A percentile compares a stretch with the other conserved stretches of the same genome.
Conservation (phyloP, 371 early-diverging fungal genomes). For the Mucor velutinosus region DNA sequence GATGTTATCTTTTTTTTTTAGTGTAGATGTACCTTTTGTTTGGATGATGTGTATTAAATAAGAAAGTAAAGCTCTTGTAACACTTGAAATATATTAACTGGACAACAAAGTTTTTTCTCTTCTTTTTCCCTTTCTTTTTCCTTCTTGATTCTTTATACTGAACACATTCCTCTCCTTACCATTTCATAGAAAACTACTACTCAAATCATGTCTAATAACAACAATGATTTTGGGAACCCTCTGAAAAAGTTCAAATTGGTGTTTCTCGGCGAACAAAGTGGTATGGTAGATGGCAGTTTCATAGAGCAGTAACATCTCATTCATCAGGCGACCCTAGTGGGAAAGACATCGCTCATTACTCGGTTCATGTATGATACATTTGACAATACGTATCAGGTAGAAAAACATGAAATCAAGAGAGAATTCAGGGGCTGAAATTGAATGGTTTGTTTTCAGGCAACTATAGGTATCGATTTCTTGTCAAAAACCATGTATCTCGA, state of each 20-base stretch:
- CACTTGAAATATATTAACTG: not conserved
- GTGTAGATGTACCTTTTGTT: not conserved
- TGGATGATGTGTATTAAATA: not conserved
- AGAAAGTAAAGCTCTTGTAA: not conserved
- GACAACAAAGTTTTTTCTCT: not conserved
- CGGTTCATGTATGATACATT: slow-evolving; percentile 99
- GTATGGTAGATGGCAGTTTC: slow-evolving; percentile 49
- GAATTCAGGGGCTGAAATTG: not conserved
- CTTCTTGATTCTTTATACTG: not conserved
- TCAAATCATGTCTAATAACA: slow-evolving; percentile 11
- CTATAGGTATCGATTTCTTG: slow-evolving; percentile 99
- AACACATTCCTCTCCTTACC: slow-evolving; percentile 3
- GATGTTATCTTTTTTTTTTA: not conserved
- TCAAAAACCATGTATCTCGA: slow-evolving; percentile 99
- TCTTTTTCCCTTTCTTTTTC: not conserved
- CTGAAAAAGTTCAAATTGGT: slow-evolving; percentile 90
- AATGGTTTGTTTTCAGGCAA: slow-evolving; percentile 69
- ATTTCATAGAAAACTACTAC: slow-evolving; percentile 2
- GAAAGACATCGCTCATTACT: slow-evolving; percentile 99
- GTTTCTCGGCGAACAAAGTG: slow-evolving; percentile 95
- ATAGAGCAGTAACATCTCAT: not conserved
- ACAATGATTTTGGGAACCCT: slow-evolving; percentile 58
- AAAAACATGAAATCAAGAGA: not conserved
- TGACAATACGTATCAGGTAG: slow-evolving; percentile 94
- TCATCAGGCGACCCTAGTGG: slow-evolving; percentile 68